Evolutionary conservation across 2,329 filamentous ascomycete species (phyloP).

Genomic region (Sphaerostilbella broomeana): DNA sequence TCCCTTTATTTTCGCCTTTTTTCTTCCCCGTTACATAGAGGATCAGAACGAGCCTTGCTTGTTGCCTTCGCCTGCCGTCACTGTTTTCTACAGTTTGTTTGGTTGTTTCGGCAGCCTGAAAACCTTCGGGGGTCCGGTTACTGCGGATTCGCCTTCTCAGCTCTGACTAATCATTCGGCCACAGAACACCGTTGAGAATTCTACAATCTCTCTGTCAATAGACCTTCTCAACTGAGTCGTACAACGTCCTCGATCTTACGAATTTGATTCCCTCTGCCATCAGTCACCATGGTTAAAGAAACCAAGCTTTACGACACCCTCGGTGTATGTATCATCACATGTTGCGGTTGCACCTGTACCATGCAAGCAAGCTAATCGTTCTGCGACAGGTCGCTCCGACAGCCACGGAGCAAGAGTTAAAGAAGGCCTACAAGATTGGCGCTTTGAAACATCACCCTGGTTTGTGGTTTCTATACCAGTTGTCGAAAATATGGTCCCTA

Average conservation of each 20-base stretch:
- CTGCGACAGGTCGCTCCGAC: slow-evolving; percentile 61
- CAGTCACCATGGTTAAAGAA: slow-evolving; percentile 65
- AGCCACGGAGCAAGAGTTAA: slow-evolving; percentile 79
- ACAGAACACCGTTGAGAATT: slow-evolving; percentile 5
- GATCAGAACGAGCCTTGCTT: too few relatives aligned
- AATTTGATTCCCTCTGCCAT: slow-evolving; percentile 10
- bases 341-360: background rate
- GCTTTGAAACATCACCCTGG: slow-evolving; percentile 81
- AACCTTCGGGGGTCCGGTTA: slow-evolving; percentile 3
- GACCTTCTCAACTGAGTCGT: too few relatives aligned
- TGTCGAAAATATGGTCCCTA: slow-evolving; percentile 7
- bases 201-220: slow-evolving; percentile 1
- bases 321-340: slow-evolving; percentile 50
- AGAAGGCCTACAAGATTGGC: slow-evolving; percentile 80
- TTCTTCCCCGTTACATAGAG: slow-evolving; percentile 3
- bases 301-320: slow-evolving; percentile 73
- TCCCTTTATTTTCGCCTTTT: too few relatives aligned
- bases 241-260: too few relatives aligned
- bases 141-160: background rate
- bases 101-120: too few relatives aligned
- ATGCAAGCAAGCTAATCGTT: slow-evolving; percentile 16
- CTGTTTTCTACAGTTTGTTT: too few relatives aligned
- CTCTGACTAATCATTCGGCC: slow-evolving; percentile 11
- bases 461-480: slow-evolving; percentile 37
- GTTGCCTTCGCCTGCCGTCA: too few relatives aligned